phyloP scores from a whole-genome alignment of 1,139 yeast species.

The Hemisphaericaspora xylofermentans region DNA sequence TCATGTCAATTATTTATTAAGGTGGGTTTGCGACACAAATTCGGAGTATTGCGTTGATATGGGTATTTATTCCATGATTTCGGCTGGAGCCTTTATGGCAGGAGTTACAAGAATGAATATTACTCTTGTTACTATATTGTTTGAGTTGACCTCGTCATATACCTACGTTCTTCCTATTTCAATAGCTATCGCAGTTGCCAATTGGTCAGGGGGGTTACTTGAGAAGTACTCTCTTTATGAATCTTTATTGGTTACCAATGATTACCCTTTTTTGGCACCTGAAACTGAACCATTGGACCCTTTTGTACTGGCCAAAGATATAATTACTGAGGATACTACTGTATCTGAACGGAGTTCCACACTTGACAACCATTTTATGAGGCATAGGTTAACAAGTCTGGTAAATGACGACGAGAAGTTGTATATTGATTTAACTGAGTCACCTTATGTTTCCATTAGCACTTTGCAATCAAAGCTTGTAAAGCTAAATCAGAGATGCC shows the following conservation, averaged over 20 bases:
- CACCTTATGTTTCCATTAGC: slow-evolving; percentile 35
- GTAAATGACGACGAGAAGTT: slow-evolving; percentile 17
- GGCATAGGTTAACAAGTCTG: slow-evolving; percentile 3
- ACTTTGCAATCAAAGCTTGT: slow-evolving; percentile 34
- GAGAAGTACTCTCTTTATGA: slow-evolving; percentile 58
- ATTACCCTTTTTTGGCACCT: slow-evolving; percentile 53
- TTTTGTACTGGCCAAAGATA: slow-evolving; percentile 33
- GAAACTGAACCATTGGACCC: slow-evolving; percentile 43
- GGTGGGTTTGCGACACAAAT: slow-evolving; percentile 19
- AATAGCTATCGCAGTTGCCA: slow-evolving; percentile 55
- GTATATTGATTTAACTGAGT: slow-evolving; percentile 39
- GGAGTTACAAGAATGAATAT: slow-evolving; percentile 69
- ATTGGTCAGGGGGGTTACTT: slow-evolving; percentile 56
- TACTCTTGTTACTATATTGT: slow-evolving; percentile 57
- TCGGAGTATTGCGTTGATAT: slow-evolving; percentile 41
- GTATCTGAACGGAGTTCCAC: not conserved
- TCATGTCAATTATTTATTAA: slow-evolving; percentile 15
- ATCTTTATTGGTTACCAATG: slow-evolving; percentile 46
- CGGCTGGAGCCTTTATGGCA: slow-evolving; percentile 70
- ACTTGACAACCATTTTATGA: not conserved
- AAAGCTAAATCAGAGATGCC: slow-evolving; percentile 38
- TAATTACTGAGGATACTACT: slow-evolving; percentile 27
- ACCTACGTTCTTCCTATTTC: slow-evolving; percentile 62
- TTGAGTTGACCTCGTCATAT: slow-evolving; percentile 61
- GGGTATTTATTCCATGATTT: slow-evolving; percentile 66